Conservation (phyloP, 2,329 filamentous ascomycete genomes). For the Epicoccum nigrum region DNA sequence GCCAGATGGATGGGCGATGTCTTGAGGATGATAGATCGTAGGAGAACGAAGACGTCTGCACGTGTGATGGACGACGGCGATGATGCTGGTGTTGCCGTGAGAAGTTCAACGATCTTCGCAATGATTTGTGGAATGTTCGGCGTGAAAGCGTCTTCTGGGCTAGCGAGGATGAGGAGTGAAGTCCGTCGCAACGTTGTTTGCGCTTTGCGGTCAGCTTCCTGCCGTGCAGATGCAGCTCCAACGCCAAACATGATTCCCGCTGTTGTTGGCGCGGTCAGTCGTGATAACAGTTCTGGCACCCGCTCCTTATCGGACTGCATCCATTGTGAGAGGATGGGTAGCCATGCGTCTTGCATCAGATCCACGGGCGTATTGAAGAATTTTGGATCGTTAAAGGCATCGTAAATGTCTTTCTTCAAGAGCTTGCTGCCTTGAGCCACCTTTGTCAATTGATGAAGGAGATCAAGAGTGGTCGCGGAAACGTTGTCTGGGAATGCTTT, state of each 20-base stretch:
- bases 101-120: slow-evolving; percentile 85
- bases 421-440: slow-evolving; percentile 81
- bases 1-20: slow-evolving; percentile 81
- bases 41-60: slow-evolving; percentile 86
- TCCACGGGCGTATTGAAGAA: slow-evolving; percentile 77
- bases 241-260: slow-evolving; percentile 99
- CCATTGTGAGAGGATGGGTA: slow-evolving; percentile 85
- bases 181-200: slow-evolving; percentile 88
- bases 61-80: slow-evolving; percentile 90
- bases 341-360: slow-evolving; percentile 76
- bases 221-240: slow-evolving; percentile 86
- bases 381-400: slow-evolving; percentile 87
- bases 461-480: slow-evolving; percentile 69
- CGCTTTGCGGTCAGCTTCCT: slow-evolving; percentile 93
- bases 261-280: slow-evolving; percentile 83
- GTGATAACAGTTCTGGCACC: slow-evolving; percentile 77
- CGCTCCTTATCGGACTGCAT: slow-evolving; percentile 84
- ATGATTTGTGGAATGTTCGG: slow-evolving; percentile 74
- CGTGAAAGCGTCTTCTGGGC: slow-evolving; percentile 78
- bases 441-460: slow-evolving; percentile 78
- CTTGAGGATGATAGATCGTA: slow-evolving; percentile 80
- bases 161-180: slow-evolving; percentile 77
- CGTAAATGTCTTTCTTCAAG: slow-evolving; percentile 91
- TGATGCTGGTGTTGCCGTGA: slow-evolving; percentile 81
- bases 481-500: slow-evolving; percentile 88